Evolutionary conservation across 129 eudicot genomes (phyloP).

Genomic region (Arctium minus): DNA sequence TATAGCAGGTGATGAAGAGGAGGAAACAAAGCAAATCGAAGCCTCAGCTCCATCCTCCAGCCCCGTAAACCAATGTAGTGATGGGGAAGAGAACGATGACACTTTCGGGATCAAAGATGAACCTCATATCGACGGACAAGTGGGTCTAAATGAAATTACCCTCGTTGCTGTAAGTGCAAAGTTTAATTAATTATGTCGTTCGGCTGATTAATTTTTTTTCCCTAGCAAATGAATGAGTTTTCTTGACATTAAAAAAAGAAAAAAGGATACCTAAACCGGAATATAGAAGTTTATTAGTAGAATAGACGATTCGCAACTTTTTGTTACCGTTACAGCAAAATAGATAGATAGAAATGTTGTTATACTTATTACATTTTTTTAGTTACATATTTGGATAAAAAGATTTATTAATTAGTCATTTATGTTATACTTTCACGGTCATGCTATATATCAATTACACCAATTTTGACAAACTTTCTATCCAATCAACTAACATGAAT

Average conservation of each 20-base stretch:
- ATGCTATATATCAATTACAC: not conserved
- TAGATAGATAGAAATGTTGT: not conserved
- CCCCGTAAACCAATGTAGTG: constrained; percentile 42
- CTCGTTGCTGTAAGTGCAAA: constrained; percentile 60
- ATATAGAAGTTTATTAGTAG: too few relatives aligned
- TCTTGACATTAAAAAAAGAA: too few relatives aligned
- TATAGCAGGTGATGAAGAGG: constrained; percentile 36
- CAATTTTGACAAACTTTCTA: not conserved
- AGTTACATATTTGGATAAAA: not conserved
- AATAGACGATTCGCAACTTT: too few relatives aligned
- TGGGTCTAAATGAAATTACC: constrained; percentile 44
- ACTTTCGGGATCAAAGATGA: constrained; percentile 52
- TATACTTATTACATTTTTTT: not conserved
- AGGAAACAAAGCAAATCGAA: constrained; percentile 33
- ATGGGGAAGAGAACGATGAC: constrained; percentile 41
- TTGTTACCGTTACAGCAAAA: not conserved
- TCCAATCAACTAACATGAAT: not conserved
- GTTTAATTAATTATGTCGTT: not conserved
- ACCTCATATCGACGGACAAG: constrained; percentile 52
- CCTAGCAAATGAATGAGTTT: not conserved
- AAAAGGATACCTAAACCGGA: too few relatives aligned
- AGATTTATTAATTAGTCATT: not conserved
- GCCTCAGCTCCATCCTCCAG: constrained; percentile 42
- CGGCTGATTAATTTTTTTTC: not conserved
- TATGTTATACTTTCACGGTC: not conserved